Evolutionary conservation across 345 rosid genomes (phyloP).

Genomic region (Eucalyptus virginea): DNA sequence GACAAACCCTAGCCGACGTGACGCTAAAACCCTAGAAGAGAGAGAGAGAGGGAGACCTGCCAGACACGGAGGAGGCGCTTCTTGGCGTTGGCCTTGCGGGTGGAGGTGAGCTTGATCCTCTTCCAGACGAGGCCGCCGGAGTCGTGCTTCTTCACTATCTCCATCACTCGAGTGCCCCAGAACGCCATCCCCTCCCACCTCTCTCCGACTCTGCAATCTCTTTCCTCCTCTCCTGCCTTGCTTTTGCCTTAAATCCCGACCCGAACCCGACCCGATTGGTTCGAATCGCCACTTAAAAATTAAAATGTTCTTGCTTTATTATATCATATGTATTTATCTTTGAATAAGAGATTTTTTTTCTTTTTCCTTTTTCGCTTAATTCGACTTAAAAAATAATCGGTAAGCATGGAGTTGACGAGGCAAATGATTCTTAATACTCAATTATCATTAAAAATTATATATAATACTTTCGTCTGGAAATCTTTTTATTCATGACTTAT

Average conservation of each 20-base stretch:
- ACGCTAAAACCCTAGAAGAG: background rate
- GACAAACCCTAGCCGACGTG: background rate
- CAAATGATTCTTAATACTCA: too few relatives aligned
- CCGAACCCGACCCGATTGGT: background rate
- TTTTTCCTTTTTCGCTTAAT: too few relatives aligned
- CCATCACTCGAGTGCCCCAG: conserved; percentile 82
- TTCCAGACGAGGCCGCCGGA: conserved; percentile 95
- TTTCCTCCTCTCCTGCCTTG: background rate
- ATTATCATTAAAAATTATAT: too few relatives aligned
- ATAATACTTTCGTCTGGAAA: too few relatives aligned
- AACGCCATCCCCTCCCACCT: conserved; percentile 17
- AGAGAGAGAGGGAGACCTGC: conserved; percentile 38
- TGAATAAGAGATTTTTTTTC: too few relatives aligned
- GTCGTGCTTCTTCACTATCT: conserved; percentile 91
- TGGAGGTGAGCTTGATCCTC: conserved; percentile 81
- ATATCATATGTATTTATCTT: too few relatives aligned
- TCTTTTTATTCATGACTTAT: too few relatives aligned
- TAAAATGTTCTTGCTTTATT: background rate
- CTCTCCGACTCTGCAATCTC: background rate
- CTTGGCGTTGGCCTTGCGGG: conserved; percentile 96
- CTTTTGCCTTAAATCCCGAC: background rate
- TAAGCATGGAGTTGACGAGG: too few relatives aligned
- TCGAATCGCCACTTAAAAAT: background rate
- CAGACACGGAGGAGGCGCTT: conserved; percentile 90
- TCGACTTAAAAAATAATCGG: too few relatives aligned